Evolutionary conservation across 805 yeast genomes (phyloP).

Genomic region (Yamadazyma ubonensis): DNA sequence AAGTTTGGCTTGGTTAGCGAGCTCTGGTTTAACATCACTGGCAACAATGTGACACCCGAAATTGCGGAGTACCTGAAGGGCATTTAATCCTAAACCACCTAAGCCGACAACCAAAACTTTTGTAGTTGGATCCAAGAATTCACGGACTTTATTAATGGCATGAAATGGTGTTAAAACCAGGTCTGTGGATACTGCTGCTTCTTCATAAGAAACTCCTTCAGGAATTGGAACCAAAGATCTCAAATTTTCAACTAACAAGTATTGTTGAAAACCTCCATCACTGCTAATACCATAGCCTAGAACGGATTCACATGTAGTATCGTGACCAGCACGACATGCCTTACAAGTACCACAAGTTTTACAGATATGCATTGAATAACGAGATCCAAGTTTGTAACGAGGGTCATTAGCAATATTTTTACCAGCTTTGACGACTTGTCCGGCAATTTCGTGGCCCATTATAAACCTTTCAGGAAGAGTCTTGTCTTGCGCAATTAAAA

Average conservation of each 20-base stretch:
- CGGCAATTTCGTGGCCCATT: constrained; percentile 48
- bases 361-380: constrained; percentile 30
- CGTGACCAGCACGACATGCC: constrained; percentile 35
- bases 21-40: constrained; percentile 29
- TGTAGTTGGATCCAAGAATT: constrained; percentile 26
- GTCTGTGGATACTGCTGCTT: constrained; percentile 43
- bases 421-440: constrained; percentile 35
- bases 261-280: constrained; percentile 45
- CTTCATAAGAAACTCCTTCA: constrained; percentile 36
- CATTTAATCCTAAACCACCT: constrained; percentile 46
- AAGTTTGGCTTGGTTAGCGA: constrained; percentile 25
- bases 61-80: constrained; percentile 35
- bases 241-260: constrained; percentile 35
- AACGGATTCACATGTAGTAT: constrained; percentile 27
- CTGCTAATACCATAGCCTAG: constrained; percentile 34
- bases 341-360: constrained; percentile 36
- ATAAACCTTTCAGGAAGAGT: constrained; percentile 30
- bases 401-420: constrained; percentile 20
- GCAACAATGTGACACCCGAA: constrained; percentile 36
- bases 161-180: constrained; percentile 45
- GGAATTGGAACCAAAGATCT: constrained; percentile 39
- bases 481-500: constrained; percentile 24
- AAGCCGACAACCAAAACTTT: constrained; percentile 40
- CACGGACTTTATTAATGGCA: constrained; percentile 36
- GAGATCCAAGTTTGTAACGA: constrained; percentile 26